These are phyloP conservation scores for Apiospora marii DNA, from an alignment of 2,329 filamentous ascomycete species.

Conservation along the genomic window DNA sequence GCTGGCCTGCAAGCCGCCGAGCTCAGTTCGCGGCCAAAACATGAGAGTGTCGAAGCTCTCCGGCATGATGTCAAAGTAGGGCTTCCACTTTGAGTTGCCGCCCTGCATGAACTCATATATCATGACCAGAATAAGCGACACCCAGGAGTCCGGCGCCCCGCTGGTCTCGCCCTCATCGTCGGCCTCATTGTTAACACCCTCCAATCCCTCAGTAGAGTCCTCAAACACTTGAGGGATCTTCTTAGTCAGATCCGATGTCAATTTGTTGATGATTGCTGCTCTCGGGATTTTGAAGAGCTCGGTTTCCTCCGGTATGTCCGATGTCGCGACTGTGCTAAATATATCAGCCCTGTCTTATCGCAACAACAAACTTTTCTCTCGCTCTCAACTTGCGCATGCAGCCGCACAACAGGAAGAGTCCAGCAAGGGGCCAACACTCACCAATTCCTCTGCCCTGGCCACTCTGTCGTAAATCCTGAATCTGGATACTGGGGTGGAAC, in stretches of 20 bases:
- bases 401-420: neutral
- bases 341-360: slow-evolving; percentile 23
- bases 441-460: slow-evolving; percentile 64
- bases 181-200: slow-evolving; percentile 48
- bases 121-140: slow-evolving; percentile 76
- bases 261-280: slow-evolving; percentile 71
- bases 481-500: slow-evolving; percentile 60
- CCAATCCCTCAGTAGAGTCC: slow-evolving; percentile 41
- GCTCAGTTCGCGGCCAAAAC: slow-evolving; percentile 81
- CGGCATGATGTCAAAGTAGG: slow-evolving; percentile 81
- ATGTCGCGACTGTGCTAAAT: slow-evolving; percentile 68
- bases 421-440: slow-evolving; percentile 35
- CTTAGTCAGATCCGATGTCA: slow-evolving; percentile 73
- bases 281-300: slow-evolving; percentile 83
- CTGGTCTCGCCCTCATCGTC: slow-evolving; percentile 44
- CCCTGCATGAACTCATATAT: slow-evolving; percentile 75
- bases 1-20: slow-evolving; percentile 78
- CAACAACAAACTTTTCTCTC: neutral
- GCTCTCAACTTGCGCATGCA: neutral
- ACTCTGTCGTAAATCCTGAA: slow-evolving; percentile 59
- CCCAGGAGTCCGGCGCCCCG: slow-evolving; percentile 60
- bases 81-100: slow-evolving; percentile 72
- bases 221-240: slow-evolving; percentile 64
- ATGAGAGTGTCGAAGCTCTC: slow-evolving; percentile 81
- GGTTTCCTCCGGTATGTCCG: slow-evolving; percentile 76